phyloP scores from a whole-genome alignment of 768 basidiomycete species.

The Pholiota microspora region DNA sequence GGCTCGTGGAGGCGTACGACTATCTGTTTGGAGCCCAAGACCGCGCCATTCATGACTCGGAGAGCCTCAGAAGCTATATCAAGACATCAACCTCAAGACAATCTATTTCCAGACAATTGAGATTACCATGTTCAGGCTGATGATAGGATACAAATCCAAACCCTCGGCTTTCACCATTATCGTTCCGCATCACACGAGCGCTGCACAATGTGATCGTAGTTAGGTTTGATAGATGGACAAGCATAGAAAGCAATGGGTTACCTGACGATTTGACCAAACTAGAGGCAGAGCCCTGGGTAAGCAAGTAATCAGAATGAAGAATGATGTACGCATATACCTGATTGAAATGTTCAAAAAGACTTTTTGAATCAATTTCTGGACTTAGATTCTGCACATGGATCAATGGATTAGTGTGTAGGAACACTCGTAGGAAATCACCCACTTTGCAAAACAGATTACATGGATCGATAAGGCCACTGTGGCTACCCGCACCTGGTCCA shows the following conservation, averaged over 20 bases:
- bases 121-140: conserved; percentile 74
- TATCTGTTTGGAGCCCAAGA: conserved; percentile 72
- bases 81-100: conserved; percentile 8
- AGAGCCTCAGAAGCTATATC: conserved; percentile 65
- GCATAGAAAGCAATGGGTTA: conserved; percentile 25
- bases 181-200: conserved; percentile 91
- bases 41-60: conserved; percentile 76
- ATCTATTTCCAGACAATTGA: conserved; percentile 1
- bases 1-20: conserved; percentile 90
- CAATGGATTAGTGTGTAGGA: neutral
- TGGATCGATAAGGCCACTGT: conserved; percentile 86
- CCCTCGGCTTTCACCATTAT: conserved; percentile 75
- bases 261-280: conserved; percentile 92
- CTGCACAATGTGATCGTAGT: conserved; percentile 35
- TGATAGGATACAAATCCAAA: conserved; percentile 93
- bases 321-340: conserved; percentile 43
- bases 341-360: conserved; percentile 79
- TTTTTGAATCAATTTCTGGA: conserved; percentile 81
- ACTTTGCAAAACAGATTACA: conserved; percentile 92
- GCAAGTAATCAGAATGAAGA: conserved; percentile 6
- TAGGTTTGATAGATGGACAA: neutral
- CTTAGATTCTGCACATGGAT: conserved; percentile 66
- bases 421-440: conserved; percentile 14
- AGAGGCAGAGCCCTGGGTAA: conserved; percentile 14
- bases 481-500: conserved; percentile 79